Evolutionary conservation across 768 basidiomycete species (phyloP).

Genomic region (Amanita muscaria): DNA sequence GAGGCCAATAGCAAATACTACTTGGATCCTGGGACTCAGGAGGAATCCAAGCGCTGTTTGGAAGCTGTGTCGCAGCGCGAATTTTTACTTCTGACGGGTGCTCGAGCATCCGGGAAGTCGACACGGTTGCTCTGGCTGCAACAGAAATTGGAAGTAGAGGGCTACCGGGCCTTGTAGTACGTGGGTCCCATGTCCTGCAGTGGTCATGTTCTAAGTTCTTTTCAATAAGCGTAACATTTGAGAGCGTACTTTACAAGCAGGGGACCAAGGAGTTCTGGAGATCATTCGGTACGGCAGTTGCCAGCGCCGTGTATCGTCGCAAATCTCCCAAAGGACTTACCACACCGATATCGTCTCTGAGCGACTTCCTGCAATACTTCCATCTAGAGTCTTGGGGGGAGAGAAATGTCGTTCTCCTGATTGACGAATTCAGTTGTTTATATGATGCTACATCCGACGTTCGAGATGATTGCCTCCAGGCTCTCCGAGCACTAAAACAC

Average conservation of each 20-base stretch:
- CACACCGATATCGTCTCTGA: conserved; percentile 8
- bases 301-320: not conserved
- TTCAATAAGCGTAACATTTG: conserved; percentile 8
- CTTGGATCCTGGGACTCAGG: conserved; percentile 11
- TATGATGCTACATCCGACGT: not conserved
- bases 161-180: conserved; percentile 8
- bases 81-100: conserved; percentile 9
- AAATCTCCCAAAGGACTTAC: not conserved
- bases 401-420: conserved; percentile 10
- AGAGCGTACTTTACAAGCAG: not conserved
- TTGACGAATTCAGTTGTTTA: conserved; percentile 12
- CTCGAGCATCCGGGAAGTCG: conserved; percentile 11
- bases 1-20: conserved; percentile 9
- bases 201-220: conserved; percentile 1
- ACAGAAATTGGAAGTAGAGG: not conserved
- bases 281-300: conserved; percentile 7
- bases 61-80: conserved; percentile 2
- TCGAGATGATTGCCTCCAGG: conserved; percentile 7
- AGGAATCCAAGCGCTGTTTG: conserved; percentile 5
- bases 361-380: conserved; percentile 6
- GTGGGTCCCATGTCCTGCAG: conserved; percentile 3
- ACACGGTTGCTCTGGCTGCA: conserved; percentile 8
- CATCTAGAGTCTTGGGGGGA: not conserved
- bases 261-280: conserved; percentile 7
- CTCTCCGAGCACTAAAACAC: conserved; percentile 9